Evolutionary conservation across 306 rosid species (phyloP), one percentile per base, ranked within the genome.

Genomic region (Aeschynomene evenia): DNA sequence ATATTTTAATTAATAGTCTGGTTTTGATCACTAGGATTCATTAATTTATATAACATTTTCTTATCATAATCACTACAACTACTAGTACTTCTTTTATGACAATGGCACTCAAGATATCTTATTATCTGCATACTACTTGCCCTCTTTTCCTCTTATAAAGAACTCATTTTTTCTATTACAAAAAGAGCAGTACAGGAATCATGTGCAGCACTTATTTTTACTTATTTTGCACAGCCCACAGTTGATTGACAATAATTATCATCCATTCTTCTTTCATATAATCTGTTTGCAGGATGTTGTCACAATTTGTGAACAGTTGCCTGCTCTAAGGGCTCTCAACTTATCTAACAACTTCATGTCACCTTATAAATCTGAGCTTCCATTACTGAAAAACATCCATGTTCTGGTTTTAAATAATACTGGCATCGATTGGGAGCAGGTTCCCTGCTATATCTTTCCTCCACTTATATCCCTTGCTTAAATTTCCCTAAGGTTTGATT

Each of bases 401-500:
- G 71, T 85, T 75, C 80, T 94, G 77, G 97, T 94, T 70, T 66
- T 94, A 52, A 94, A 87, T 76, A 62, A 82, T 77, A 83, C 93
- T 63, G 88, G 91, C 55, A 74, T 90, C 57, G 85, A 73, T 52
- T 94, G 98, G 98, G 66, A 42, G 63, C 88, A 90, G 97, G 98
- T 88, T 74, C 43, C 13, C 63, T 45, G 40, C 33, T 63, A 12
- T 69, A 36, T 84, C 54, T 57, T 50, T 40, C 48, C 54, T 72
- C 49, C 34, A 20, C 12, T 22, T 29, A 31, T 43, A 45, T 68
- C 33, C 34, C 53, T 63, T 3, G 11, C 63, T 24, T 58, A 61
- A 43, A 66, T 42, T 68, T 45, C 20, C 50, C 14, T 15, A 9
- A 49, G 21, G 23, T 39, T 37, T 28, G 52, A 66, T 60, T 39